phyloP scores from a whole-genome alignment of 148 eudicot genomes.

The Rhododendron molle region DNA sequence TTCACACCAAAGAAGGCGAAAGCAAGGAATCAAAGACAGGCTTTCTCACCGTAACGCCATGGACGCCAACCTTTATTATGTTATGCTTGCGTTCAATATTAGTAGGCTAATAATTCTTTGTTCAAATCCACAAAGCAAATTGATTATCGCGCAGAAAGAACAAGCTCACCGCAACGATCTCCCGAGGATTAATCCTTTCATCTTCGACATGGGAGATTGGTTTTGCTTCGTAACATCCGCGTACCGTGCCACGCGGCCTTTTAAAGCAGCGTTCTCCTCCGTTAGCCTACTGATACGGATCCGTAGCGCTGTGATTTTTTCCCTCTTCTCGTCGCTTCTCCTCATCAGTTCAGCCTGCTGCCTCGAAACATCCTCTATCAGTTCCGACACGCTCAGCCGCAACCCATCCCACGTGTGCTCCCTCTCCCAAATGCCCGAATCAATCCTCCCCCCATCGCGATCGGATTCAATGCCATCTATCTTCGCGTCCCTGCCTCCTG shows the following conservation, averaged over 20 bases:
- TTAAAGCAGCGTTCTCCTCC: conserved; percentile 26
- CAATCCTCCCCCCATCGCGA: not conserved
- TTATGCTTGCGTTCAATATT: no score
- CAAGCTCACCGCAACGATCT: not conserved
- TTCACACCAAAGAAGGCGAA: no score
- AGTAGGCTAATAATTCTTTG: no score
- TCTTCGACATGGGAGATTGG: conserved; percentile 7
- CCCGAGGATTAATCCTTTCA: not conserved
- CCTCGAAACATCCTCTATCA: conserved; percentile 20
- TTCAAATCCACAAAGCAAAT: no score
- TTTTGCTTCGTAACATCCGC: conserved; percentile 3
- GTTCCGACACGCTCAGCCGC: conserved; percentile 2
- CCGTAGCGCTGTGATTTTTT: conserved; percentile 8
- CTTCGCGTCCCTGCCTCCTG: not conserved
- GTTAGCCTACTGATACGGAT: not conserved
- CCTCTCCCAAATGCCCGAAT: not conserved
- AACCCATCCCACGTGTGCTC: conserved; percentile 6
- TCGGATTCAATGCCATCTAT: not conserved
- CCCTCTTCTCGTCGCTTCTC: conserved; percentile 32
- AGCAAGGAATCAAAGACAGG: no score
- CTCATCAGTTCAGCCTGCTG: conserved; percentile 27
- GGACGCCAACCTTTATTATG: no score
- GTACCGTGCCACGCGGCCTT: not conserved
- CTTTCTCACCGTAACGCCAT: no score
- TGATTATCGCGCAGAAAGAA: not conserved